Conservation (phyloP, 1,284 basidiomycete species). For the Farysia itapuensis region DNA sequence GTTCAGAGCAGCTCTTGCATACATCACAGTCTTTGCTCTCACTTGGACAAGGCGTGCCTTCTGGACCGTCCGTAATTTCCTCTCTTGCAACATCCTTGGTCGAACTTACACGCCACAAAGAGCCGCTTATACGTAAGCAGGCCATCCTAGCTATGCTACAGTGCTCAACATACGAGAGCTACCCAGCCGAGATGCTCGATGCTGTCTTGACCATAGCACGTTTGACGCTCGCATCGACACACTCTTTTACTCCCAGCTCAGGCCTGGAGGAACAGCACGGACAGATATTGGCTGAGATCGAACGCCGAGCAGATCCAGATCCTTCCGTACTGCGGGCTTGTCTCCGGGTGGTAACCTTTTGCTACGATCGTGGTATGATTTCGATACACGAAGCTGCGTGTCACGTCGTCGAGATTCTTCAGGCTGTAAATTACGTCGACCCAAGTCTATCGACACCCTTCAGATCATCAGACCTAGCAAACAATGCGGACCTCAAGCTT, state of each 20-base stretch:
- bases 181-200: conserved; percentile 7
- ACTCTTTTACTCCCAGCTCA: conserved; percentile 11
- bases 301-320: conserved; percentile 16
- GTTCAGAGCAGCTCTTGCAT: not conserved
- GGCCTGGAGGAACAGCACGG: conserved; percentile 13
- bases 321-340: conserved; percentile 22
- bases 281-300: conserved; percentile 23
- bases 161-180: conserved; percentile 1
- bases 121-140: conserved; percentile 8
- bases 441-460: not conserved
- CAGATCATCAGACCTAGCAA: no score
- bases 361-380: conserved; percentile 3
- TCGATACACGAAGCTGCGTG: conserved; percentile 7
- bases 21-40: conserved; percentile 11
- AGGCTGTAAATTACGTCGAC: conserved; percentile 8
- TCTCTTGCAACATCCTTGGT: conserved; percentile 28
- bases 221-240: conserved; percentile 17
- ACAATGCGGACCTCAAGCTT: no score
- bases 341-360: conserved; percentile 10
- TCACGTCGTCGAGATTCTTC: conserved; percentile 16
- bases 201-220: conserved; percentile 23
- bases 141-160: conserved; percentile 24
- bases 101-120: conserved; percentile 15
- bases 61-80: conserved; percentile 11
- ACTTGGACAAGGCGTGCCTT: conserved; percentile 11